These are phyloP conservation scores for Thielaviopsis euricoi DNA, from an alignment of 2,329 filamentous ascomycete species.

Conservation along the genomic window DNA sequence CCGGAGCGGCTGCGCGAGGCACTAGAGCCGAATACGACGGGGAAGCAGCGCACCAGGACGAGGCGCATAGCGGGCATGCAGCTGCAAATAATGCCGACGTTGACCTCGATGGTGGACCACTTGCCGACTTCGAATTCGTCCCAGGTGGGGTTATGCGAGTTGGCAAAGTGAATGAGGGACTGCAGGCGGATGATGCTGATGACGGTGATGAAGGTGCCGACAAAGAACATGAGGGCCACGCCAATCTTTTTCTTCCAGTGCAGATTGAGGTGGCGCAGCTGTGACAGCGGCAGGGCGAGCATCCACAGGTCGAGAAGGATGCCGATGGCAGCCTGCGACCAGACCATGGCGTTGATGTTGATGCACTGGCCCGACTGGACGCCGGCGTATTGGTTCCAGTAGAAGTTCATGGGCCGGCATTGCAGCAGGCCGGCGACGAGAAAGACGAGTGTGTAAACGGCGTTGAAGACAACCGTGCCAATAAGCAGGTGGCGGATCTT, in stretches of 20 bases:
- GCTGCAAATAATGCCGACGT: constrained; percentile 18
- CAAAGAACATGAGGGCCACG: constrained; percentile 33
- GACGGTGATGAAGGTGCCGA: constrained; percentile 25
- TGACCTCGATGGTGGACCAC: constrained; percentile 19
- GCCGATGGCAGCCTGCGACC: constrained; percentile 34
- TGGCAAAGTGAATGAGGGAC: constrained; percentile 15
- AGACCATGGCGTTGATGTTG: constrained; percentile 31
- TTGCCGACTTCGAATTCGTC: constrained; percentile 16
- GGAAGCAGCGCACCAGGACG: constrained; percentile 15
- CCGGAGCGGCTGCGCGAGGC: not conserved
- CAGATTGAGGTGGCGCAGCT: constrained; percentile 25
- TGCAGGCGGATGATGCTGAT: constrained; percentile 15
- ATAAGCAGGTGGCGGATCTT: constrained; percentile 25
- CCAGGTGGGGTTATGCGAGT: constrained; percentile 16
- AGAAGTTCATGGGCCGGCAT: constrained; percentile 32
- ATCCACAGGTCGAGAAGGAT: constrained; percentile 37
- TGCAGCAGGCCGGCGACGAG: constrained; percentile 29
- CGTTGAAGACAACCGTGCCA: constrained; percentile 24
- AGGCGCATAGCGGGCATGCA: constrained; percentile 18
- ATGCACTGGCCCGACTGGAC: constrained; percentile 30
- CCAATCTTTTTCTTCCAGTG: constrained; percentile 31
- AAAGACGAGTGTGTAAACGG: constrained; percentile 25
- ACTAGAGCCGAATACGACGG: constrained; percentile 9
- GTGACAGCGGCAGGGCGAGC: constrained; percentile 31
- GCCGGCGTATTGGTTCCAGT: constrained; percentile 37